phyloP scores from a whole-genome alignment of 2,329 filamentous ascomycete genomes.

The Botrytis fragariae region DNA sequence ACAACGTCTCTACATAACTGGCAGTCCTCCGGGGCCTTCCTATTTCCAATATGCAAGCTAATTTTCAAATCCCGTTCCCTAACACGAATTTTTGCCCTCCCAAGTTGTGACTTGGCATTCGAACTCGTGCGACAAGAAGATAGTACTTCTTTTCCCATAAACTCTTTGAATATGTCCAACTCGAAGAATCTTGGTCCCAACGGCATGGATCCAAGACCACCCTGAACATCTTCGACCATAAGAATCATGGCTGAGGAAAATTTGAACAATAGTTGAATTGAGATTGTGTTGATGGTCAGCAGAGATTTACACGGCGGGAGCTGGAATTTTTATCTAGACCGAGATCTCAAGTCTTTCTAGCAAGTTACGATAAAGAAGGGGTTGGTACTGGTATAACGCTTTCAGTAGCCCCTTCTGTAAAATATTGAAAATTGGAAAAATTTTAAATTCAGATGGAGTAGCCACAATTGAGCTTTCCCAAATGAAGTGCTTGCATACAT shows the following conservation, averaged over 20 bases:
- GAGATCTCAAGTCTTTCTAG: neutral
- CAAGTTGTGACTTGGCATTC: too few relatives aligned
- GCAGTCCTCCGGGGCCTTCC: neutral
- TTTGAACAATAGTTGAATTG: too few relatives aligned
- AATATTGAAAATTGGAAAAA: neutral
- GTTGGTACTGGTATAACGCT: accelerated
- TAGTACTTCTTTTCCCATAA: neutral
- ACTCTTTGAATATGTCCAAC: neutral
- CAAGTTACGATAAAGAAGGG: neutral
- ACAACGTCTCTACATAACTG: neutral
- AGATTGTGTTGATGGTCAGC: neutral
- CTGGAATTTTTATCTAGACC: neutral
- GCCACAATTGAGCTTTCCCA: neutral
- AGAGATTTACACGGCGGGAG: neutral
- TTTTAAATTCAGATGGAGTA: neutral
- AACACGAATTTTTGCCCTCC: neutral
- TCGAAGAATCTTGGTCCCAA: neutral
- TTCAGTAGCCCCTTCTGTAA: too few relatives aligned
- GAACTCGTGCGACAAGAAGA: neutral
- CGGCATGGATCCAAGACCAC: too few relatives aligned
- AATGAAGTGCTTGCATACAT: neutral
- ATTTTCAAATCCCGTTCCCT: too few relatives aligned
- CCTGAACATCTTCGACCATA: neutral
- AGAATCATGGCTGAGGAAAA: neutral
- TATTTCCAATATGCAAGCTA: neutral